These are phyloP conservation scores for Pulveroboletus sp. DNA, from an alignment of 1,284 basidiomycete genomes.

Conservation along the genomic window DNA sequence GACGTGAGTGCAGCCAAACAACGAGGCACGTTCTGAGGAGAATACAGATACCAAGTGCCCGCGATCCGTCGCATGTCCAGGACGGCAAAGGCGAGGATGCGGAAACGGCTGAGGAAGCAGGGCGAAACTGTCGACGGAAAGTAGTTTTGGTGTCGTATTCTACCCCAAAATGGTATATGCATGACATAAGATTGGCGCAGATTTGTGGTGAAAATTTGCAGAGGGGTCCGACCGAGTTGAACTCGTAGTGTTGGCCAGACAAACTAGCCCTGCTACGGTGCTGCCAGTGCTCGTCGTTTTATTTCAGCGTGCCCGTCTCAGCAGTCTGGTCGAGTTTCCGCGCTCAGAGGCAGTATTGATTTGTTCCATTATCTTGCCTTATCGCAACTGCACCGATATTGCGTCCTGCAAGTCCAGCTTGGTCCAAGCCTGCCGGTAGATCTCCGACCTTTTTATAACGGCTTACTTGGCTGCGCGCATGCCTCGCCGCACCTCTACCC, in stretches of 20 bases:
- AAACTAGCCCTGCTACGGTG: constrained; percentile 4
- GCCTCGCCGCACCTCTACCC: constrained; percentile 40
- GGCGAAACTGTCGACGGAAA: constrained; percentile 4
- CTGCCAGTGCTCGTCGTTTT: constrained; percentile 10
- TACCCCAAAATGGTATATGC: constrained; percentile 9
- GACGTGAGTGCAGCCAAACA: constrained; percentile 49
- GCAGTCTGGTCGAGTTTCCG: constrained; percentile 13
- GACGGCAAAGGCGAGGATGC: constrained; percentile 56
- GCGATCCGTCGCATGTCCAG: constrained; percentile 54
- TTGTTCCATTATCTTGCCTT: constrained; percentile 26
- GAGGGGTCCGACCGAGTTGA: neutral
- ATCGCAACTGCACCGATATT: constrained; percentile 24
- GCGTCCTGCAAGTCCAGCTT: constrained; percentile 23
- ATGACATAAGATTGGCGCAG: constrained; percentile 28
- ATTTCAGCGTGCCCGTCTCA: constrained; percentile 13
- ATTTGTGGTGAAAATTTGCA: constrained; percentile 21
- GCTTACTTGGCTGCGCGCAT: constrained; percentile 40
- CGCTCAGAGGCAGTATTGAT: constrained; percentile 15
- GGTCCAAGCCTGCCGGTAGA: constrained; percentile 31
- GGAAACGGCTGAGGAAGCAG: constrained; percentile 45
- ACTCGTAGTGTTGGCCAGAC: constrained; percentile 2
- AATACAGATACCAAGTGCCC: constrained; percentile 57
- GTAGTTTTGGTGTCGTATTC: constrained; percentile 31
- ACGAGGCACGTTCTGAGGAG: constrained; percentile 10
- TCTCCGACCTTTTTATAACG: constrained; percentile 42